These are phyloP conservation scores for Theobroma cacao DNA, from an alignment of 345 rosid genomes.

Conservation along the genomic window DNA sequence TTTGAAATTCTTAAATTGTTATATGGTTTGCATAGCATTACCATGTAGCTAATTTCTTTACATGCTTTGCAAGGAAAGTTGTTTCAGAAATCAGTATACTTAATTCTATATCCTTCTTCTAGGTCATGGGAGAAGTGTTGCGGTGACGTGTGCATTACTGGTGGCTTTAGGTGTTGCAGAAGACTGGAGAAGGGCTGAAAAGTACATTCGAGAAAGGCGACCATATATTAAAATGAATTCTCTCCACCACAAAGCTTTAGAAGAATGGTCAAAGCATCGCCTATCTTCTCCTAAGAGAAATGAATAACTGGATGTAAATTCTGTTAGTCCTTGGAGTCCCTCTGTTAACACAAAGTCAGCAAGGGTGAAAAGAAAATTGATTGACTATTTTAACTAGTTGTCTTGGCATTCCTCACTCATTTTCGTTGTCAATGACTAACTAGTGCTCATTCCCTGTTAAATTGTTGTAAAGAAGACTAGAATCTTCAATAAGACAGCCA, in stretches of 20 bases:
- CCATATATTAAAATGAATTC: conserved; percentile 54
- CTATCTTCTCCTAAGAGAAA: conserved; percentile 32
- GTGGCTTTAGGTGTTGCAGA: conserved; percentile 57
- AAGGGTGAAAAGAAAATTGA: background rate
- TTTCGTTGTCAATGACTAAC: background rate
- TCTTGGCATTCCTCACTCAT: background rate
- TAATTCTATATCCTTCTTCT: background rate
- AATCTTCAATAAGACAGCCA: too few species aligned
- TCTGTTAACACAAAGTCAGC: background rate
- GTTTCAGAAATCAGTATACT: background rate
- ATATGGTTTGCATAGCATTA: background rate
- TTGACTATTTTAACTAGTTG: background rate
- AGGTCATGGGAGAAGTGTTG: conserved; percentile 86
- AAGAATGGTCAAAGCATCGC: conserved; percentile 62
- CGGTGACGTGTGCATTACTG: conserved; percentile 58
- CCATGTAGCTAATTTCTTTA: background rate
- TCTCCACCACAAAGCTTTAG: conserved; percentile 45
- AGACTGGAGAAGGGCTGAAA: conserved; percentile 69
- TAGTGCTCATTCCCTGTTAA: background rate
- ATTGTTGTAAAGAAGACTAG: too few species aligned
- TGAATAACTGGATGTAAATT: background rate
- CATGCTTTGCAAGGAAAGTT: background rate
- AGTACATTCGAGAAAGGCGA: conserved; percentile 41
- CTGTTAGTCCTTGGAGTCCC: background rate
- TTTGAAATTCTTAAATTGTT: background rate